A percentile compares a stretch with the other conserved stretches of the same genome.
phyloP scores from a whole-genome alignment of 352 stramenopile genomes.

The Globisporangium alternatum region DNA sequence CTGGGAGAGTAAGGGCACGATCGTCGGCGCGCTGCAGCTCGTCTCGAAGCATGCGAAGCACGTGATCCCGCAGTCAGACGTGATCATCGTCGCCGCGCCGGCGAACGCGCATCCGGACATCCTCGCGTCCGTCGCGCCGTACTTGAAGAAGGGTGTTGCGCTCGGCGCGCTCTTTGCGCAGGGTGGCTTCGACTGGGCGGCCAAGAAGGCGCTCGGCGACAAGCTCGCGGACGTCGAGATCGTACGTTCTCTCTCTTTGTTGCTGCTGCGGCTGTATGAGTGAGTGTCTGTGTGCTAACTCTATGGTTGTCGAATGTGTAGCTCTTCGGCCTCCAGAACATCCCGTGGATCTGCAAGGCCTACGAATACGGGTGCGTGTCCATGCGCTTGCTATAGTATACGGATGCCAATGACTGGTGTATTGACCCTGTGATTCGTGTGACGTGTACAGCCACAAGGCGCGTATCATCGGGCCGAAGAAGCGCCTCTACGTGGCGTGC shows the following conservation, averaged over 20 bases:
- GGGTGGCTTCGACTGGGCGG: constrained; percentile 91
- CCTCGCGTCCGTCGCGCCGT: constrained; percentile 67
- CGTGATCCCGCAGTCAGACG: constrained; percentile 85
- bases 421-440: constrained; percentile 1
- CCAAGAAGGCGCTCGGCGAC: constrained; percentile 82
- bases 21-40: constrained; percentile 64
- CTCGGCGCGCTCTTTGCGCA: constrained; percentile 90
- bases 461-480: constrained; percentile 90
- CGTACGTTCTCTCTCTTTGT: constrained; percentile 23
- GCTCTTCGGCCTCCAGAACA: constrained; percentile 93
- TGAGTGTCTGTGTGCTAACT: constrained; percentile 19
- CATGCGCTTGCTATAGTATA: not conserved
- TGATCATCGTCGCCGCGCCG: constrained; percentile 88
- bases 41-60: constrained; percentile 82
- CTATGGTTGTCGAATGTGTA: constrained; percentile 23
- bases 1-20: constrained; percentile 77
- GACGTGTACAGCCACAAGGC: constrained; percentile 63
- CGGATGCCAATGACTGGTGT: not conserved
- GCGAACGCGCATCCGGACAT: constrained; percentile 87
- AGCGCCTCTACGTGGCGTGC: constrained; percentile 87
- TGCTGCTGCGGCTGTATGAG: not conserved
- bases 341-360: constrained; percentile 93
- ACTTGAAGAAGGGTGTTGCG: constrained; percentile 83
- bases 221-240: constrained; percentile 57
- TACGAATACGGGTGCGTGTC: constrained; percentile 71